Percentiles rank a stretch among this genome's conserved stretches.
Evolutionary conservation across 116 monocot species (phyloP).

Genomic region (Dioscorea cayenensis): DNA sequence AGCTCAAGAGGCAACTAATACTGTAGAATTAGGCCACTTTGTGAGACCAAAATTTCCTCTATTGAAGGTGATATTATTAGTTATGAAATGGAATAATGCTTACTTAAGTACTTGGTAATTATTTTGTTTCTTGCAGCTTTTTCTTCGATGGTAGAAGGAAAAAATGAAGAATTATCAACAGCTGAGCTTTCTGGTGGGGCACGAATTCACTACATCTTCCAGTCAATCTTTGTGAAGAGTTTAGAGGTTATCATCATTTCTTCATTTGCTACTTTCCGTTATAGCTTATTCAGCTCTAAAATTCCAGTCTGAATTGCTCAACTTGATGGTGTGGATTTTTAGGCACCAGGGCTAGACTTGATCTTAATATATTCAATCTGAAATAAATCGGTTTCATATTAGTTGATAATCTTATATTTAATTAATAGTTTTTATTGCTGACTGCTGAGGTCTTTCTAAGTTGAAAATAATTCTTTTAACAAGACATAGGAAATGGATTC

Average conservation of each 20-base stretch:
- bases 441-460: too few species aligned
- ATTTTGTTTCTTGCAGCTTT: slow-evolving; percentile 20
- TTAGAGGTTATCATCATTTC: slow-evolving; percentile 22
- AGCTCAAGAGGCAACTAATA: too few species aligned
- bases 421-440: too few species aligned
- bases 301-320: neutral
- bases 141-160: slow-evolving; percentile 35
- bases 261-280: neutral
- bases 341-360: too few species aligned
- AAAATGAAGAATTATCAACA: slow-evolving; percentile 32
- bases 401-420: too few species aligned
- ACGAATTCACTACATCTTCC: slow-evolving; percentile 31
- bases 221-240: slow-evolving; percentile 38
- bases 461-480: too few species aligned
- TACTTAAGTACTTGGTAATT: neutral
- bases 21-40: too few species aligned
- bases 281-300: neutral
- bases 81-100: neutral
- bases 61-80: neutral
- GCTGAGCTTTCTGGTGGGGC: slow-evolving; percentile 36
- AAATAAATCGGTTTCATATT: too few species aligned
- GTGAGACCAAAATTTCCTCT: neutral
- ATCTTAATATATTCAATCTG: too few species aligned
- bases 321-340: too few species aligned
- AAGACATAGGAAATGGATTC: too few species aligned